Evolutionary conservation across 495 filamentous ascomycete genomes (phyloP), one percentile per base, ranked within the genome.

Genomic region (Massariosphaeria phaeospora): DNA sequence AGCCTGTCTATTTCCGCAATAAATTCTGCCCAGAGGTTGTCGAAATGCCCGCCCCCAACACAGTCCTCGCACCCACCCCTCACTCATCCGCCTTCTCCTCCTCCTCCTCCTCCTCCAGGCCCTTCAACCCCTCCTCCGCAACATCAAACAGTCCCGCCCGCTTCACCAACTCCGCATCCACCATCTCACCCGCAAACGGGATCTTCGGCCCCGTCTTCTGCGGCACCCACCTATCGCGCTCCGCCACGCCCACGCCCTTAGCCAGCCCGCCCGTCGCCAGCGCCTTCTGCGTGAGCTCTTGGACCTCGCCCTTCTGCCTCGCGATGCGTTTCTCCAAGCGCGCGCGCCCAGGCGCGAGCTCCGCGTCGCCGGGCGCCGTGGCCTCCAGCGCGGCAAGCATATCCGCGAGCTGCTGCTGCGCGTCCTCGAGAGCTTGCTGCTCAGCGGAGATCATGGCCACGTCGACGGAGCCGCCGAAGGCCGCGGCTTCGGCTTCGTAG

Each of bases 161-260:
- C 47, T 52, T 53, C 0, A 48, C 34, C 6, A 56, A 12, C 23
- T 59, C 55, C 17, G 25, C 30, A 52, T 61, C 57, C 1, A 57
- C 51, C 61, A 49, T 45, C 25, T 21, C 26, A 0, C 51, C 61
- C 4, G 51, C 61, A 48, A 64, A 48, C 24, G 25, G 38, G 27
- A 61, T 29, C 56, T 56, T 57, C 17, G 39, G 43, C 8, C 49
- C 52, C 15, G n/a, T 23, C 5, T 23, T 25, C 29, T 18, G 17
- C 18, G 25, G 3, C 59, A 35, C 25, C 48, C 48, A 52, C 2
- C 41, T 41, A 39, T 57, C 45, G 15, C 52, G 2, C 17, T 44
- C 44, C 39, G 42, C 2, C 0, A 12, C 60, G n/a, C 55, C 50
- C 1, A 30, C 55, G 26, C 18, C 35, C 15, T 20, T 33, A n/a